These are phyloP conservation scores for Fraxinus floribunda DNA, from an alignment of 305 asterid genomes.

Conservation along the genomic window DNA sequence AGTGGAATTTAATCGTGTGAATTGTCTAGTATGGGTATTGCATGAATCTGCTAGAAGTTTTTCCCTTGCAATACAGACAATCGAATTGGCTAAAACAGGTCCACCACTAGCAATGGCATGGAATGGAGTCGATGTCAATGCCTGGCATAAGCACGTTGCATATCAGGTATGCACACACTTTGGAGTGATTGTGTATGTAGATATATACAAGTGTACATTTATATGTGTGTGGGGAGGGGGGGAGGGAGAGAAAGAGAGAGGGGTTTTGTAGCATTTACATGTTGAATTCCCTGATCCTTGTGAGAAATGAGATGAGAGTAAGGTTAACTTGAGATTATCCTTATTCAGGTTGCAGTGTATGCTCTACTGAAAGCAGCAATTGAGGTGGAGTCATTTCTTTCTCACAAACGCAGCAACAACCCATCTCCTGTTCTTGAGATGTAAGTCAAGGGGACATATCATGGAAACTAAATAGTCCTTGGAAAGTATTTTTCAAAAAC, in stretches of 20 bases:
- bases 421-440: constrained; percentile 55
- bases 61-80: constrained; percentile 46
- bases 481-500: background rate
- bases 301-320: constrained; percentile 11
- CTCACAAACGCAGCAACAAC: constrained; percentile 64
- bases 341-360: constrained; percentile 66
- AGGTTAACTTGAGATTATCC: constrained; percentile 9
- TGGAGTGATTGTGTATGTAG: background rate
- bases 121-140: constrained; percentile 69
- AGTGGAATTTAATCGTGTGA: constrained; percentile 50
- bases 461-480: background rate
- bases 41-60: constrained; percentile 70
- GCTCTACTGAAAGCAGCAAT: constrained; percentile 64
- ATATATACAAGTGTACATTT: background rate
- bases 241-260: background rate
- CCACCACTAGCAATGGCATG: constrained; percentile 76
- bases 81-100: constrained; percentile 45
- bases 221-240: background rate
- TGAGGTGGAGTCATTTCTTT: constrained; percentile 65
- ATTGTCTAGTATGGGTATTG: constrained; percentile 52
- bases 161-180: constrained; percentile 44
- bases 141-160: constrained; percentile 67
- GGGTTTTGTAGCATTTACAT: background rate
- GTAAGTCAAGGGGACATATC: constrained; percentile 40
- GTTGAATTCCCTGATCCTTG: constrained; percentile 5